Base-by-base conservation (phyloP, 257 asterid genomes). In the Solanum sejunctum region DNA sequence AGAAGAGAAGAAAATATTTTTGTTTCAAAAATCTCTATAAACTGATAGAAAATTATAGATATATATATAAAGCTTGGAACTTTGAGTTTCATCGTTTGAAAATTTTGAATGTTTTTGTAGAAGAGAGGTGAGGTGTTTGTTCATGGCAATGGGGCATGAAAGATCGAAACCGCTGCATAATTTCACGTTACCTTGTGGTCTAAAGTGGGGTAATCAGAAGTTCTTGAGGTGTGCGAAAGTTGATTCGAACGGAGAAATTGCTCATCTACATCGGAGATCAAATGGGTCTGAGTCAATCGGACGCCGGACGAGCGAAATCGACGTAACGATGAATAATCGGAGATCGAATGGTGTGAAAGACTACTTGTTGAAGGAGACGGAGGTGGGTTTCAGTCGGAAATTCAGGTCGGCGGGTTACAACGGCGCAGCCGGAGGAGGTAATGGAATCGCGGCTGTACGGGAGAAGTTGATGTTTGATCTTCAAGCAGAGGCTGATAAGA, bases 401-500 rank as follows among this genome's bases (percentile, higher is more conserved):
- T 64, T 28, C n/a, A 15, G 45, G 73, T 32, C 47, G 73, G 47
- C 12, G 45, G 47, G 45, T 5, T 63, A 23, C 7, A 5, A 54
- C 70, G 66, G n/a, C 6, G 87, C 21, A 12, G 90, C 32, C 12
- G 70, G 5, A 0, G 70, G 41, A 13, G 88, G 80, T 1, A 88
- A 72, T 18, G 97, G 91, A 67, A 91, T 93, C 84, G 91, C 93
- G 3, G 91, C 91, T 21, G 88, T 88, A 20, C 77, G 96, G 36
- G 88, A 86, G 92, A 91, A 91, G 87, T 87, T 91, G 54, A 90
- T 92, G 89, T 57, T 89, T 91, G 97, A 93, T 90, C 91, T 93
- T 85, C 96, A 92, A 88, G 85, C 90, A 87, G 95, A 90, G 85
- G 94, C 93, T 81, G 93, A 90, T 47, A 87, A 88, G 84, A 90